Percentiles rank a stretch among this genome's conserved stretches.
phyloP scores from a whole-genome alignment of 2,329 filamentous ascomycete species.

The Ilyonectria robusta region DNA sequence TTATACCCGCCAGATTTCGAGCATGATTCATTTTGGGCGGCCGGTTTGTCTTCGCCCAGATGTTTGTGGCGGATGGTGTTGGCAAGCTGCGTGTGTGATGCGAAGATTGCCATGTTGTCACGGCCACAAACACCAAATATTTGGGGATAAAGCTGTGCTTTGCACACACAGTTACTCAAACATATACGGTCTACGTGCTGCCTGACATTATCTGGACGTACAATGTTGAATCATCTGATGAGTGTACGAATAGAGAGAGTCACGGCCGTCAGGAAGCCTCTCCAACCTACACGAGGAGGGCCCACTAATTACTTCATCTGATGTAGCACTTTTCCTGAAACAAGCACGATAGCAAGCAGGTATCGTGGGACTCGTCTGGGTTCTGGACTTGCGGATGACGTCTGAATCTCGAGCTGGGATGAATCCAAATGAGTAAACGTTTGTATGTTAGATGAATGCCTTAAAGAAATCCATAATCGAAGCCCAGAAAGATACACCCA shows the following conservation, averaged over 20 bases:
- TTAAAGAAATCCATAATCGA: too few species aligned
- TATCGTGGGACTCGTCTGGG: too few species aligned
- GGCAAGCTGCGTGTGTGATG: neutral
- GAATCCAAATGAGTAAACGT: too few species aligned
- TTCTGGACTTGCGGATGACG: too few species aligned
- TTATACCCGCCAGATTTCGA: neutral
- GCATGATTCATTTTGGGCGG: neutral
- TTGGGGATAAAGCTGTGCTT: neutral
- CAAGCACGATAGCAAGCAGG: too few species aligned
- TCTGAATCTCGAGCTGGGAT: too few species aligned
- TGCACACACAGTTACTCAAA: too few species aligned
- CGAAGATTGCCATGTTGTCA: neutral
- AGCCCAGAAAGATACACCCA: too few species aligned
- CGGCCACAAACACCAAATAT: neutral
- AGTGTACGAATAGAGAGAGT: neutral
- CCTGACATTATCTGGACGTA: neutral
- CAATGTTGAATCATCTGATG: neutral
- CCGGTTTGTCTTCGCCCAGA: constrained; percentile 10
- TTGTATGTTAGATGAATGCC: too few species aligned
- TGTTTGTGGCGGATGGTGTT: neutral
- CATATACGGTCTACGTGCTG: too few species aligned
- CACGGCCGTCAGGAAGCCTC: neutral
- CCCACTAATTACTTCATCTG: neutral
- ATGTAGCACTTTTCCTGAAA: too few species aligned
- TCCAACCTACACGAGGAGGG: neutral